Base-by-base conservation (phyloP, 148 eudicot genomes). In the Limonium bicolor region DNA sequence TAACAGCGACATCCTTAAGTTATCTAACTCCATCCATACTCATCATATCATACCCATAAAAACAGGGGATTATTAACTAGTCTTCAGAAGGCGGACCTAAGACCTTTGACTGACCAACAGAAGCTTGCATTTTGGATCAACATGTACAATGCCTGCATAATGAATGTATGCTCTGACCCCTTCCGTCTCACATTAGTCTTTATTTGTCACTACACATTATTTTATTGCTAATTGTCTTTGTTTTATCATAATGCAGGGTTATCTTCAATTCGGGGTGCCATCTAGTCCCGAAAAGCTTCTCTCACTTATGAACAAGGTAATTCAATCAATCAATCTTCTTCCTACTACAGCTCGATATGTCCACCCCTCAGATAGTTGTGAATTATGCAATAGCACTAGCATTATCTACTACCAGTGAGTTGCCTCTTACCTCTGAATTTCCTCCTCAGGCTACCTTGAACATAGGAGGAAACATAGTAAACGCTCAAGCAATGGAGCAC, bases 71-170 rank as follows among this genome's bases (percentile, higher is more conserved):
- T 84, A 41, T 42, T 84, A 62, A 73, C 65, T 36, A 67, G 67
- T 37, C 81, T 90, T 21, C 87, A 77, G 41, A 77, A 73, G 59
- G 87, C 80, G 69, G 93, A 90, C n/a, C 51, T 84, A 48, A 73
- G 74, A 64, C 60, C 66, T 25, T 61, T 90, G 74, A 70, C 62
- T n/a, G 62, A 70, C 24, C 81, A 77, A 27, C 95, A 90, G 33
- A 90, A 90, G 47, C 69, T 90, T 17, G 95, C 95, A 13, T 90
- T 90, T 36, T 90, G 97, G 97, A 80, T 90, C 70, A 90, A 83
- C 69, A 90, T 80, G 58, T 80, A 80, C 85, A 90, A 90, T 56
- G 93, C 97, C 59, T 84, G 95, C 49, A 69, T 84, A 41, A 77
- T 90, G 97, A 78, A 90, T 69, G 97, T 90, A 88, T 29, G 59